These are phyloP conservation scores for Pestalotiopsis sp. DNA, from an alignment of 2,329 filamentous ascomycete genomes.

Conservation along the genomic window DNA sequence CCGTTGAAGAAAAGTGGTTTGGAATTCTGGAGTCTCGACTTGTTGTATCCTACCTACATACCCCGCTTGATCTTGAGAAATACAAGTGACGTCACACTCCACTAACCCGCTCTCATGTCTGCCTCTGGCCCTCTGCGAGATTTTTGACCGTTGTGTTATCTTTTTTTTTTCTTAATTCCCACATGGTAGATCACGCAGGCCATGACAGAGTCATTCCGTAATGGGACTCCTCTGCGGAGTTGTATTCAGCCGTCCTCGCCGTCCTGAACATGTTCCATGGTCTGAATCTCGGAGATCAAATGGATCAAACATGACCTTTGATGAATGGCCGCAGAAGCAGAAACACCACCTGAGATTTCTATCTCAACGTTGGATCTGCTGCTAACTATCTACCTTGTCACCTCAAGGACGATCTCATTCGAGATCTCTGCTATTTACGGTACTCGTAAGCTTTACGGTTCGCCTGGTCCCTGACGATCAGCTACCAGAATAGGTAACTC, in stretches of 20 bases:
- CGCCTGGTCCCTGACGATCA: constrained; percentile 1
- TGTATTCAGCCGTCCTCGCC: background rate
- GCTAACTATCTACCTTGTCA: background rate
- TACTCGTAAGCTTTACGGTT: background rate
- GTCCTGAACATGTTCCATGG: no score
- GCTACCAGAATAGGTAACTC: background rate
- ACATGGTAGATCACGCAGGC: background rate
- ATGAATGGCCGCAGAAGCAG: no score
- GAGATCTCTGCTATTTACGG: background rate
- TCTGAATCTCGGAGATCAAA: no score
- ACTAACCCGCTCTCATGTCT: background rate
- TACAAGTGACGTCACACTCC: background rate
- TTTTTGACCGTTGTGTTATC: background rate
- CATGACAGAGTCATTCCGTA: background rate
- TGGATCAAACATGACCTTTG: no score
- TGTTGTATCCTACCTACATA: no score
- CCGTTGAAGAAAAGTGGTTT: no score
- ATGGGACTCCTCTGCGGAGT: background rate
- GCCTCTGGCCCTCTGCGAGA: background rate
- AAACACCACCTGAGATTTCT: no score
- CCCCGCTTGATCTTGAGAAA: no score
- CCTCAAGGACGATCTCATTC: background rate
- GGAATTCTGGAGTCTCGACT: no score
- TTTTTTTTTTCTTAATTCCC: background rate
- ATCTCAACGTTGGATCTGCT: no score